Conservation (phyloP, 805 yeast genomes). For the Ogataea wickerhamii region DNA sequence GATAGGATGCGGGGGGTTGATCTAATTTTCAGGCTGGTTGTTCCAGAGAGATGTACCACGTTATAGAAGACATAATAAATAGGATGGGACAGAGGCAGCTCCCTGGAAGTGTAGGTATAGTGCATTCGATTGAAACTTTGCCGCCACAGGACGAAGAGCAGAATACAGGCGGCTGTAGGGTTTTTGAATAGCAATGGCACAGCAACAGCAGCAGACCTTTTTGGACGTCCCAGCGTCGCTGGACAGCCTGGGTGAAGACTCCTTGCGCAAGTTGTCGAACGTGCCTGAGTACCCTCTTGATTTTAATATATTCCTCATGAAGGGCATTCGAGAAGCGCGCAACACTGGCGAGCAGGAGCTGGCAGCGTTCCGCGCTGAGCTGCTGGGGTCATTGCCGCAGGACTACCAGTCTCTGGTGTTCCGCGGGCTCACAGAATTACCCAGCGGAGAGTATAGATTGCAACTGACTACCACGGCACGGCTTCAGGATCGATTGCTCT, state of each 20-base stretch:
- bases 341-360: conserved; percentile 19
- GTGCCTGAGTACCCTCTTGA: conserved; percentile 38
- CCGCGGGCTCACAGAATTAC: conserved; percentile 18
- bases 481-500: conserved; percentile 33
- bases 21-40: too few relatives aligned
- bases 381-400: conserved; percentile 22
- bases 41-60: too few relatives aligned
- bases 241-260: conserved; percentile 10
- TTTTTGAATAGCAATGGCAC: too few relatives aligned
- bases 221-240: conserved; percentile 12
- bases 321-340: conserved; percentile 29
- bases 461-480: conserved; percentile 30
- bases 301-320: conserved; percentile 35
- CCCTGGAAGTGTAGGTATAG: too few relatives aligned
- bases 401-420: conserved; percentile 23
- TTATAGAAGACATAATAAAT: too few relatives aligned
- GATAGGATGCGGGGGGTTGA: too few relatives aligned
- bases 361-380: conserved; percentile 19
- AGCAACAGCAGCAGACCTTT: conserved; percentile 9
- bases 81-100: too few relatives aligned
- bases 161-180: too few relatives aligned
- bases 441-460: conserved; percentile 12
- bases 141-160: too few relatives aligned
- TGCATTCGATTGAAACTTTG: too few relatives aligned
- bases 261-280: conserved; percentile 15